A percentile compares a stretch with the other conserved stretches of the same genome.
phyloP scores from a whole-genome alignment of 352 stramenopile genomes.

The Saprolegnia diclina region DNA sequence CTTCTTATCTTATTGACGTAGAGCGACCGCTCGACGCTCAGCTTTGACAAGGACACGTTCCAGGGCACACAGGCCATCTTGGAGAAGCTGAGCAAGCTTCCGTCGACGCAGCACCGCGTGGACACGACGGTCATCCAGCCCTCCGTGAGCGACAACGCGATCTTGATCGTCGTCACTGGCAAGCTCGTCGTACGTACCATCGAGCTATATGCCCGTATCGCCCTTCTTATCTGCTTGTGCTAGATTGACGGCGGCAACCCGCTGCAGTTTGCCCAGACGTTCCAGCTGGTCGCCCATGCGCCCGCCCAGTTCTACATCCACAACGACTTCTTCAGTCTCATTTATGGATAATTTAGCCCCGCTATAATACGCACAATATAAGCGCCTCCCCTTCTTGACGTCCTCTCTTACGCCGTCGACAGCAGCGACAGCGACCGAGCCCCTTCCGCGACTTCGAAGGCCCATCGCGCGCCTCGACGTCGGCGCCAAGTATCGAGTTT shows the following conservation, averaged over 20 bases:
- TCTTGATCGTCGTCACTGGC: slow-evolving; percentile 95
- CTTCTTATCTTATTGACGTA: neutral
- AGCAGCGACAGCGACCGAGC: too few relatives aligned
- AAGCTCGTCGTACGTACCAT: slow-evolving; percentile 54
- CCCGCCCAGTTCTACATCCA: slow-evolving; percentile 96
- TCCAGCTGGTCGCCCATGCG: slow-evolving; percentile 92
- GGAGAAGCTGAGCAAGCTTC: slow-evolving; percentile 76
- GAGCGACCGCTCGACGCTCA: slow-evolving; percentile 68
- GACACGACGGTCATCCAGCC: slow-evolving; percentile 92
- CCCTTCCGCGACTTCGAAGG: too few relatives aligned
- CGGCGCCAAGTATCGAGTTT: too few relatives aligned
- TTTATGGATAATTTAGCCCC: slow-evolving; percentile 85
- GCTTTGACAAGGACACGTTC: slow-evolving; percentile 63
- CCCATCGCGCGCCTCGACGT: too few relatives aligned
- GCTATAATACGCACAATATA: neutral
- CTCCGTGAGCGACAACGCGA: slow-evolving; percentile 80
- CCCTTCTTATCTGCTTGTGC: neutral
- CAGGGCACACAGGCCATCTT: slow-evolving; percentile 84
- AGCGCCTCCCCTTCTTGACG: neutral
- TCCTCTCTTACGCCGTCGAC: neutral
- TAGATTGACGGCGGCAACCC: slow-evolving; percentile 92
- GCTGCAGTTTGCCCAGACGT: slow-evolving; percentile 96
- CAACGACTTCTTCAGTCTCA: slow-evolving; percentile 97
- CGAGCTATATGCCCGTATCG: neutral
- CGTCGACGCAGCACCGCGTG: slow-evolving; percentile 67